Evolutionary conservation across 192 early-diverging fungal genomes (phyloP).

Genomic region (Oehlia diaphana): DNA sequence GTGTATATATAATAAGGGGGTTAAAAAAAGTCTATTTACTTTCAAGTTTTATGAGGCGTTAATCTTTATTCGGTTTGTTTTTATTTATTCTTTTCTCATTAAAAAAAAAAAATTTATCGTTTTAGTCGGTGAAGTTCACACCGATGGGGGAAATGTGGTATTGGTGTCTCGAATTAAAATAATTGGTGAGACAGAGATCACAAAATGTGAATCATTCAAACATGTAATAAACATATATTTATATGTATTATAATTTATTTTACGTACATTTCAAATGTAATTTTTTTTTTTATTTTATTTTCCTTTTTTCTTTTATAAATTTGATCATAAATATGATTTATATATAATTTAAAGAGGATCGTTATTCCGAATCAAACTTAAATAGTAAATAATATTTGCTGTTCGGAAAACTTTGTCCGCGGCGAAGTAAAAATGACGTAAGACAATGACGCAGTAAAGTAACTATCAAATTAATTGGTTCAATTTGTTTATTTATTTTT

Average conservation of each 20-base stretch:
- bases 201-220: background rate
- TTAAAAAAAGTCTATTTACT: background rate
- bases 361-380: too few species aligned
- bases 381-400: too few species aligned
- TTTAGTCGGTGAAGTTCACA: background rate
- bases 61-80: constrained; percentile 2
- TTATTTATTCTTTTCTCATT: background rate
- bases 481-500: background rate
- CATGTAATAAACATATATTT: too few species aligned
- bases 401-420: too few species aligned
- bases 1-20: constrained; percentile 2
- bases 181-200: background rate
- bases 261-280: too few species aligned
- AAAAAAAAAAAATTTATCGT: background rate
- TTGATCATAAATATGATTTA: too few species aligned
- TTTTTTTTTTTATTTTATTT: too few species aligned
- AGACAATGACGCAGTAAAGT: too few species aligned
- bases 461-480: background rate
- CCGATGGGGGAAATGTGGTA: background rate
- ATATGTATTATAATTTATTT: too few species aligned
- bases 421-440: too few species aligned
- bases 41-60: constrained; percentile 11
- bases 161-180: background rate
- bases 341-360: too few species aligned
- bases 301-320: too few species aligned